Conservation (phyloP, 176 grass and related monocot genomes). For the Bothriochloa decipiens region DNA sequence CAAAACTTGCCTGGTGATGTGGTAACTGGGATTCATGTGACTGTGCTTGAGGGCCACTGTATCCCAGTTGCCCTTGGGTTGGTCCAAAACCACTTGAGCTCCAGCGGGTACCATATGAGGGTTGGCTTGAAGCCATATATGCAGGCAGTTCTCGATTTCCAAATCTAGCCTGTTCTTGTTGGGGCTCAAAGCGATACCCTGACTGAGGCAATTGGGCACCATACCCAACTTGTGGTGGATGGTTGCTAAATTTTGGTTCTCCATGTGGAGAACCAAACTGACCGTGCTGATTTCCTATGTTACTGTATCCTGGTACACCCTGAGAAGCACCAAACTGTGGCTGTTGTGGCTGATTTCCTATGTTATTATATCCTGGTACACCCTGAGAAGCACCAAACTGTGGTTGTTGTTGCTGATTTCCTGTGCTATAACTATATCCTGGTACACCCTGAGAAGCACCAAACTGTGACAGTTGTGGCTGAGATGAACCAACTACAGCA, state of each 20-base stretch:
- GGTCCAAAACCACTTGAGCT: constrained; percentile 22
- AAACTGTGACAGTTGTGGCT: constrained; percentile 11
- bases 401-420: not conserved
- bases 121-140: constrained; percentile 7
- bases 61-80: constrained; percentile 8
- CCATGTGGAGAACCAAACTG: constrained; percentile 16
- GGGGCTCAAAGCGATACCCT: constrained; percentile 19
- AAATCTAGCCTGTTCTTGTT: constrained; percentile 15
- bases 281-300: constrained; percentile 19
- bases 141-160: not conserved
- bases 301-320: not conserved
- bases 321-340: constrained; percentile 7
- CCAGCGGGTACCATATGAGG: constrained; percentile 2
- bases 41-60: not conserved
- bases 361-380: no score
- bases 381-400: no score
- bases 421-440: not conserved
- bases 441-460: constrained; percentile 3
- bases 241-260: constrained; percentile 8
- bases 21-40: constrained; percentile 13
- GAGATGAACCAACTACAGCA: not conserved
- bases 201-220: constrained; percentile 32
- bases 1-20: constrained; percentile 10
- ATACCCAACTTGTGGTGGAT: constrained; percentile 18
- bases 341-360: not conserved